A percentile compares a stretch with the other conserved stretches of the same genome.
These are phyloP conservation scores for Dryas integrifolia DNA, from an alignment of 331 rosid species.

Conservation along the genomic window DNA sequence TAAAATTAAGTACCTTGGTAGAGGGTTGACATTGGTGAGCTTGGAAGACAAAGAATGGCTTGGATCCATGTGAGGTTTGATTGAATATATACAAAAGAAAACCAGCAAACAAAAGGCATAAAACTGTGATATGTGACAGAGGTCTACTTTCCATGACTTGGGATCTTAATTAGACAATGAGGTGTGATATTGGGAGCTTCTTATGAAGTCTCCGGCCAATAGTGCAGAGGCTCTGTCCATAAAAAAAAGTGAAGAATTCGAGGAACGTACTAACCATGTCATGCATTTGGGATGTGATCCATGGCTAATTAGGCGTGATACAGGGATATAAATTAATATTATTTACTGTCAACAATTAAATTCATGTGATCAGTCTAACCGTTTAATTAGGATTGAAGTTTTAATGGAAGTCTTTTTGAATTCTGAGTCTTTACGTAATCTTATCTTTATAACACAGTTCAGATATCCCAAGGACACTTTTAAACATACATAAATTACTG, in stretches of 20 bases:
- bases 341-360: too few relatives aligned
- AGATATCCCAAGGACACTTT: too few relatives aligned
- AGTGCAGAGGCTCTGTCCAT: neutral
- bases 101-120: slow-evolving; percentile 1
- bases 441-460: neutral
- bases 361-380: neutral
- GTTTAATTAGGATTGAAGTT: neutral
- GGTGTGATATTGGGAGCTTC: neutral
- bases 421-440: neutral
- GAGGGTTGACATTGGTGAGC: neutral
- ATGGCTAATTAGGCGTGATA: slow-evolving; percentile 3
- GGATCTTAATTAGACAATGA: neutral
- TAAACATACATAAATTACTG: too few relatives aligned
- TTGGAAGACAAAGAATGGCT: neutral
- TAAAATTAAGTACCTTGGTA: neutral
- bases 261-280: neutral
- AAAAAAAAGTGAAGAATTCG: neutral
- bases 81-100: neutral
- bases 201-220: neutral
- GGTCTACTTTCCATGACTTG: slow-evolving; percentile 2
- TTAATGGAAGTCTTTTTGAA: neutral
- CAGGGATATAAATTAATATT: neutral
- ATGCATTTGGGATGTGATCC: neutral
- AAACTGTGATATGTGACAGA: neutral
- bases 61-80: slow-evolving; percentile 10